Base-by-base conservation (phyloP, 192 early-diverging fungal genomes). In the Podila minutissima region DNA sequence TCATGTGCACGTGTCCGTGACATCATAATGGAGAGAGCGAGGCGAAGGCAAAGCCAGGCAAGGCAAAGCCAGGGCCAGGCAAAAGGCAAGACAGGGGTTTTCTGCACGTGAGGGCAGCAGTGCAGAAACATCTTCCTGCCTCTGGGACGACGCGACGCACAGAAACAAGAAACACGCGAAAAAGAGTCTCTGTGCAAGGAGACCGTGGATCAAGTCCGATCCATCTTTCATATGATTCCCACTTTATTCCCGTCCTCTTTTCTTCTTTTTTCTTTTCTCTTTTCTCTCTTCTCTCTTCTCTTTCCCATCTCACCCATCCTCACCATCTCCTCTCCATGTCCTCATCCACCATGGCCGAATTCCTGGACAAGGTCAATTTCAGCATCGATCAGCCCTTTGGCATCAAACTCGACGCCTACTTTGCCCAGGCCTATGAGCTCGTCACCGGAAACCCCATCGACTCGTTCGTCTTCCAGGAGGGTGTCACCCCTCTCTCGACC, bases 331-430 rank as follows among this genome's bases (percentile, higher is more conserved):
- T 28, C 20, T 3, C 5, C 59, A 61, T 61, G 22, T 31, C 29
- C 20, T 35, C 20, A 63, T 28, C 26, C 6, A 24, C 20, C 32
- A 75, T 69, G 67, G 53, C 67, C 17, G 53, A 50, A 58, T 46
- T 77, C 64, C 24, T 71, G 50, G 64, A 70, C 9, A 77, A 51
- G 62, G 67, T 65, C 53, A 26, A 65, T 57, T 75, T 75, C 46
- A 65, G 62, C 55, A 71, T 82, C 29, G 83, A 87, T 28, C 83
- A 77, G 50, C 88, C 86, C 41, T 89, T 89, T 71, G 88, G 85
- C 55, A 66, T 85, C 48, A 83, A 75, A 41, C 71, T 89, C 32
- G 75, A 87, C 67, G 66, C 76, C 55, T 84, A 82, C 69, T 88
- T 89, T 69, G 75, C 75, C 37, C 48, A 82, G 58, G 75, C 72